Conservation (phyloP, 768 basidiomycete genomes). For the Boletales sp. region DNA sequence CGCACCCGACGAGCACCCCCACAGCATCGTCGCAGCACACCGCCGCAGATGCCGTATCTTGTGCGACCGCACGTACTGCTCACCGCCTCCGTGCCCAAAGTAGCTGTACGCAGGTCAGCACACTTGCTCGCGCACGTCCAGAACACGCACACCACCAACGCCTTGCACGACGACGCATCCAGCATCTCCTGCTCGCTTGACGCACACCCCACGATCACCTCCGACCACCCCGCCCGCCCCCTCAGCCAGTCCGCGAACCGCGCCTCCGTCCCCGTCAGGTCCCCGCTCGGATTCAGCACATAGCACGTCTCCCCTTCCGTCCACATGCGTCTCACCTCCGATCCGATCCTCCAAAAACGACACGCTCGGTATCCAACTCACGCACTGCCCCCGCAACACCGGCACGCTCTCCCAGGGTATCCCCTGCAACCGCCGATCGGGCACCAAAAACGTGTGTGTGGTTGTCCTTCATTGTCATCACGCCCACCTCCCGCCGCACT, state of each 20-base stretch:
- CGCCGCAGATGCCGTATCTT: conserved; percentile 73
- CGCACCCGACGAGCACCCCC: conserved; percentile 96
- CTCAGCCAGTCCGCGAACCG: conserved; percentile 77
- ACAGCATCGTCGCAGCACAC: conserved; percentile 94
- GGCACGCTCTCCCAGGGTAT: conserved; percentile 97
- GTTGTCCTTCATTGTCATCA: too few species aligned
- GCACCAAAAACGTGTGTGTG: conserved; percentile 85
- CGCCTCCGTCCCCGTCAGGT: conserved; percentile 78
- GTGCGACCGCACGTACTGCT: conserved; percentile 89
- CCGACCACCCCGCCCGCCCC: conserved; percentile 71
- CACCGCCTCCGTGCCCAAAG: conserved; percentile 95
- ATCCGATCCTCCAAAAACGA: conserved; percentile 86
- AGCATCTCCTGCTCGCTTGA: conserved; percentile 85
- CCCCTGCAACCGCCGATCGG: conserved; percentile 85
- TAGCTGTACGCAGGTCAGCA: conserved; percentile 54
- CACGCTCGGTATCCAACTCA: conserved; percentile 90
- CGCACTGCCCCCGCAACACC: conserved; percentile 70
- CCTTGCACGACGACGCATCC: conserved; percentile 64
- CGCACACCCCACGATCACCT: conserved; percentile 67
- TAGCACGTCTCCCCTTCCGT: conserved; percentile 73
- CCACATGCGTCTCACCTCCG: too few species aligned
- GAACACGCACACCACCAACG: conserved; percentile 82
- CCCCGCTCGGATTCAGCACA: conserved; percentile 90
- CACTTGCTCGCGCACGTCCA: neutral
- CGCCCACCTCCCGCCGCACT: too few species aligned